phyloP scores from a whole-genome alignment of 345 rosid genomes.

The Alliaria petiolata region DNA sequence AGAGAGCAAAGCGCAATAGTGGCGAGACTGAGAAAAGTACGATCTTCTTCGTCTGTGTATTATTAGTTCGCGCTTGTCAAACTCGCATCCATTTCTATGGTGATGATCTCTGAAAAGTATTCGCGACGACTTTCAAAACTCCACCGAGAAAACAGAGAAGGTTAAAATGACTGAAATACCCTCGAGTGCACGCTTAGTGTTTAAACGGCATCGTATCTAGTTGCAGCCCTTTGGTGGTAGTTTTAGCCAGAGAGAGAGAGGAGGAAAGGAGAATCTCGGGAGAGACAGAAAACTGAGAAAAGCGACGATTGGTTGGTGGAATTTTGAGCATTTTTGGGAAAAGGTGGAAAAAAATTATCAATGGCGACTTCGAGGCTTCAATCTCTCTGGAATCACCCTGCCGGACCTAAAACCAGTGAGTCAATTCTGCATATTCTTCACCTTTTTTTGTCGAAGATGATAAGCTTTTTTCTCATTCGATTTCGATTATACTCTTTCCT shows the following conservation, averaged over 20 bases:
- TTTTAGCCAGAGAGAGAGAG: neutral
- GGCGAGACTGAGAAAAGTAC: neutral
- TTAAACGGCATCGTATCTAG: neutral
- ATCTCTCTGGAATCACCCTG: conserved; percentile 94
- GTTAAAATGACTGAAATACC: neutral
- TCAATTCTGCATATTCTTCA: too few species aligned
- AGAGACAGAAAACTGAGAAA: neutral
- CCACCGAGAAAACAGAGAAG: neutral
- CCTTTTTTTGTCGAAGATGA: neutral
- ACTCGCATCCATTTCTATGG: neutral
- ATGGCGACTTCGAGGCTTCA: conserved; percentile 87
- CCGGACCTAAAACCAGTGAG: conserved; percentile 97
- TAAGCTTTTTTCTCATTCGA: neutral
- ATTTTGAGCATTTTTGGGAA: neutral
- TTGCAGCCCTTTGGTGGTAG: too few species aligned
- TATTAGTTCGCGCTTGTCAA: neutral
- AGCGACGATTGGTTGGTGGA: conserved; percentile 11
- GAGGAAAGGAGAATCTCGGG: conserved; percentile 7
- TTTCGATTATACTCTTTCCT: neutral
- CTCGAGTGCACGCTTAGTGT: neutral
- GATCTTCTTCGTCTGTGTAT: neutral
- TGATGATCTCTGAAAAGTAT: neutral
- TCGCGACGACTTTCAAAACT: neutral
- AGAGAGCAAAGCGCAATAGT: too few species aligned
- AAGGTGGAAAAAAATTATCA: neutral